Base-by-base conservation (phyloP, 2,329 filamentous ascomycete genomes). In the Penicillium decumbens region DNA sequence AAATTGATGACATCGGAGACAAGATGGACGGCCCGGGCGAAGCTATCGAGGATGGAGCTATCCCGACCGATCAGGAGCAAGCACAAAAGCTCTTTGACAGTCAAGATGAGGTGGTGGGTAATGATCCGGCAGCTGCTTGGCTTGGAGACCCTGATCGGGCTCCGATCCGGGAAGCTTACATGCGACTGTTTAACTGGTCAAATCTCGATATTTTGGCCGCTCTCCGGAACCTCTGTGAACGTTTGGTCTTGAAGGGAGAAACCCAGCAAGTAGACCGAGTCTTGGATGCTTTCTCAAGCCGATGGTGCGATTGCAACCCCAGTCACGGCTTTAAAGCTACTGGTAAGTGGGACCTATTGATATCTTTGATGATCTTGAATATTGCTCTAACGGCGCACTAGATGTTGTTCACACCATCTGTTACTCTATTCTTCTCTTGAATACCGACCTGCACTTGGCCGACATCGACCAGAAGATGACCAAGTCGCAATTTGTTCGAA, bases 391-490 rank as follows among this genome's bases (percentile, higher is more conserved):
- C 77, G 56, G 20, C 29, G 39, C 8, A 28, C 7, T 63, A 87
- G 92, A 97, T 73, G 87, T 97, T 41, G 91, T 98, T 15, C 92
- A 98, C 68, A 96, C 91, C 23, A 95, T 97, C 56, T 95, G 89
- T 72, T 98, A 97, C 70, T 96, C 93, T 1, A 83, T 98, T 56
- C 85, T 98, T 65, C 79, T 98, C 9, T 79, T 98, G 55, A 98
- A 98, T 64, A 98, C 93, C 29, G 93, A 98, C 74, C 77, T 98
- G 48, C 92, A 98, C 64, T 72, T 97, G 64, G 93, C 92, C 50
- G 91, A 97, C 65, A 95, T 97, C 60, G 90, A 95, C 54, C 84
- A 88, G 61, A 95, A 95, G 75, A 98, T 98, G 93, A 97, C 92
- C 1, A 83, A 88, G 48, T 85, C 80, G 55, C 92, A 97, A 64